Base-by-base conservation (phyloP, 768 basidiomycete species). In the Phylloporus arenicola region DNA sequence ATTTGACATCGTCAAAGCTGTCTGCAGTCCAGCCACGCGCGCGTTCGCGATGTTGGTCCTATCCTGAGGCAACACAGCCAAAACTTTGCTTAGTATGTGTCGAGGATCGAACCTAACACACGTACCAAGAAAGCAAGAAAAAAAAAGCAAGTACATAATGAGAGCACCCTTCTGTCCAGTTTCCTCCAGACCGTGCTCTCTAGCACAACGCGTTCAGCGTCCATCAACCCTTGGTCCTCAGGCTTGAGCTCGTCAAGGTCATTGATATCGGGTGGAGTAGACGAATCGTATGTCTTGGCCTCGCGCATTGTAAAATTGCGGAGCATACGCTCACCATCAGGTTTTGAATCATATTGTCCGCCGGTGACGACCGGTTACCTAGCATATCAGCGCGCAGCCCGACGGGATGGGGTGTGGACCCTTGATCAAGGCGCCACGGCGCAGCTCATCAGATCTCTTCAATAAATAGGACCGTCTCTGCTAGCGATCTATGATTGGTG, bases 1-100 rank as follows among this genome's bases (percentile, higher is more conserved):
- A 35, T 65, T 60, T 5, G 64, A 55, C 34, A 68, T 56, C 3
- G 13, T 67, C 42, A 85, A 61, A 42, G 79, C 72, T 17, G 62
- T 73, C 57, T 82, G 79, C 51, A 85, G 62, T 6, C 83, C 82
- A 10, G 80, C 83, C 3, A 84, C 72, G 14, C 76, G 73, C 17
- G 83, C 83, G 57, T 84, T 84, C 14, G 71, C 76, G 33, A 83
- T 72, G 56, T 81, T 82, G n/a, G 58, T 64, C 39, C 50, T 53
- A 29, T 79, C 49, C 80, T 68, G 16, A 30, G 7, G 37, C 25
- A 48, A 30, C 6, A 12, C 44, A 30, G 5, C 29, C 25, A 48
- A 27, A 6, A 13, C 42, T 1, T 3, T 13, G 38, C 17, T 38
- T 12, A 33, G 42, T 19, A 43, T 34, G 38, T 0, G 38, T 10